phyloP scores from a whole-genome alignment of 2,329 filamentous ascomycete species.

The Botrytis medusae region DNA sequence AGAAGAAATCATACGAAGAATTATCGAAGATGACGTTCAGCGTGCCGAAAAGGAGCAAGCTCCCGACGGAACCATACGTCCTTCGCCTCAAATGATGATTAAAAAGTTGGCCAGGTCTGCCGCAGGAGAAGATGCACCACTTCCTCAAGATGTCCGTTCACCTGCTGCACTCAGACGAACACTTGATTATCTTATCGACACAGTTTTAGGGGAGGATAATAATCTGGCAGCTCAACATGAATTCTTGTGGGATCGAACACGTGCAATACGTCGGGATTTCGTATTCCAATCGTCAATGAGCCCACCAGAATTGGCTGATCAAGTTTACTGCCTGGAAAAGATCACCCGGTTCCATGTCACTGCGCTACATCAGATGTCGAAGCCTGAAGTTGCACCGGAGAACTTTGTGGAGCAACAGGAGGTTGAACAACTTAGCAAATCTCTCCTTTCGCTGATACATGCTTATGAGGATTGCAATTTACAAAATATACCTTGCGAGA shows the following conservation, averaged over 20 bases:
- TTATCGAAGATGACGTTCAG: constrained; percentile 60
- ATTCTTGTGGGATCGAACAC: constrained; percentile 68
- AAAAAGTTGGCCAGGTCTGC: constrained; percentile 68
- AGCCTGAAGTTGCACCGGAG: constrained; percentile 54
- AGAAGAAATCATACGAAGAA: constrained; percentile 63
- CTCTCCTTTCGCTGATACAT: constrained; percentile 63
- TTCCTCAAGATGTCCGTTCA: constrained; percentile 68
- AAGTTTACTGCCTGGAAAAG: constrained; percentile 64
- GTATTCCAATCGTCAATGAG: constrained; percentile 64
- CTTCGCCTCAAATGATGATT: constrained; percentile 57
- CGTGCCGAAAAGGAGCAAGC: constrained; percentile 52
- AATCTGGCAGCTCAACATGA: constrained; percentile 57
- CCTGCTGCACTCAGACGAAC: constrained; percentile 57
- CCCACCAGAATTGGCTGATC: constrained; percentile 52
- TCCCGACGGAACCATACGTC: constrained; percentile 45
- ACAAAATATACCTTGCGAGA: constrained; percentile 57
- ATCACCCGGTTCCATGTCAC: constrained; percentile 68
- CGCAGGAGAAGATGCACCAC: constrained; percentile 64
- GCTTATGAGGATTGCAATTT: constrained; percentile 64
- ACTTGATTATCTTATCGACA: constrained; percentile 62
- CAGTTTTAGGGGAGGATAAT: constrained; percentile 54
- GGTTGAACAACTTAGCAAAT: constrained; percentile 65
- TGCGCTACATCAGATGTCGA: constrained; percentile 61
- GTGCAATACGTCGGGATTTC: constrained; percentile 67
- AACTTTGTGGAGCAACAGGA: constrained; percentile 68